These are phyloP conservation scores for Arabis hirsuta DNA, from an alignment of 345 rosid species.

Conservation along the genomic window DNA sequence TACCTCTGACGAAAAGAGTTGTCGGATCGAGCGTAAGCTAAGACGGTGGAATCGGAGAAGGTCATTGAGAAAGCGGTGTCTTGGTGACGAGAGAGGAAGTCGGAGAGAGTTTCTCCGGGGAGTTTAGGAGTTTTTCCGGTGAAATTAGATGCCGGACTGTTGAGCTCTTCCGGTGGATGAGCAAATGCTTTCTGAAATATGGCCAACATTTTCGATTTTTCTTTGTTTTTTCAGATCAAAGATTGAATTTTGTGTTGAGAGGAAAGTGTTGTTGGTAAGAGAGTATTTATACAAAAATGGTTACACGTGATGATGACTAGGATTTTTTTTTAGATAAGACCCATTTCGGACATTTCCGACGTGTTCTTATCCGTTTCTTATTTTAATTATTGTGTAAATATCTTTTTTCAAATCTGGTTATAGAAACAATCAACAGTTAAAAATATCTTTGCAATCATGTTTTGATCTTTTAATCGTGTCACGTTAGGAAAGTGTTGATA, in stretches of 20 bases:
- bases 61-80: slow-evolving; percentile 59
- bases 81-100: slow-evolving; percentile 61
- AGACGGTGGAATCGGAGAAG: slow-evolving; percentile 62
- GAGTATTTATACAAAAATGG: slow-evolving; percentile 15
- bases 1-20: slow-evolving; percentile 60
- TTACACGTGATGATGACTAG: slow-evolving; percentile 23
- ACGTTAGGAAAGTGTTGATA: slow-evolving; percentile 1
- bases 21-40: slow-evolving; percentile 58
- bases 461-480: slow-evolving; percentile 6
- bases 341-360: slow-evolving; percentile 38
- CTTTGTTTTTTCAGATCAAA: neutral
- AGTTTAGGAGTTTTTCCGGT: slow-evolving; percentile 53
- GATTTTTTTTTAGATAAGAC: slow-evolving; percentile 47
- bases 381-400: neutral
- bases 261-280: neutral
- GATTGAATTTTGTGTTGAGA: neutral
- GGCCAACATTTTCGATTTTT: slow-evolving; percentile 61
- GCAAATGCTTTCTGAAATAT: slow-evolving; percentile 72
- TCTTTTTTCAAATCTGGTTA: neutral
- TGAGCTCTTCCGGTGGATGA: slow-evolving; percentile 84
- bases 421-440: neutral
- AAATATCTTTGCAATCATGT: neutral
- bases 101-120: slow-evolving; percentile 63
- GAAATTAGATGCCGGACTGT: slow-evolving; percentile 71
- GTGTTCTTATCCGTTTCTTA: slow-evolving; percentile 44